A percentile compares a stretch with the other conserved stretches of the same genome.
Conservation (phyloP, 768 basidiomycete genomes). For the Psilocybe tampanensis region DNA sequence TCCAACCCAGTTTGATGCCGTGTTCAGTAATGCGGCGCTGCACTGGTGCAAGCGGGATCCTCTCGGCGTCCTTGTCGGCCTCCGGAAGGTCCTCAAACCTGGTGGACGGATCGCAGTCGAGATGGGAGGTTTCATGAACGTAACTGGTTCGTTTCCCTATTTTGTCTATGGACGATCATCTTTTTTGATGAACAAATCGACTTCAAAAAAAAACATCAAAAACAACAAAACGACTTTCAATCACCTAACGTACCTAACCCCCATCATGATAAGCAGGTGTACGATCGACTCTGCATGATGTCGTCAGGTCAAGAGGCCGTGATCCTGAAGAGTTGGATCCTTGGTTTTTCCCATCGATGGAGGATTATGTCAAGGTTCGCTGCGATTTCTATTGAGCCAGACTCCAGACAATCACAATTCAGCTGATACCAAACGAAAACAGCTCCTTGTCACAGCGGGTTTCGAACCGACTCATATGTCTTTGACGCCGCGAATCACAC, state of each 20-base stretch:
- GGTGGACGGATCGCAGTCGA: conserved; percentile 78
- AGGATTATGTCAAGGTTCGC: conserved; percentile 62
- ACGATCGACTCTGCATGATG: conserved; percentile 56
- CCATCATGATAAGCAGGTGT: conserved; percentile 48
- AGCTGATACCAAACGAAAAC: background rate
- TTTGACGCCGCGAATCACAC: conserved; percentile 57
- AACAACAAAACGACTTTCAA: background rate
- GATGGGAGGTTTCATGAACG: conserved; percentile 76
- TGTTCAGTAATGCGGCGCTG: conserved; percentile 79
- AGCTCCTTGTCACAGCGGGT: conserved; percentile 61
- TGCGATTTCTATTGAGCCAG: background rate
- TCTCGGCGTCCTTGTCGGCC: conserved; percentile 58
- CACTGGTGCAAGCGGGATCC: conserved; percentile 89
- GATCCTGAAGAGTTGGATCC: conserved; percentile 69
- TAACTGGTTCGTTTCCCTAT: conserved; percentile 43
- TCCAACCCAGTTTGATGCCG: conserved; percentile 61
- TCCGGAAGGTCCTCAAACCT: conserved; percentile 61
- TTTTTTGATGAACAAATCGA: too few species aligned
- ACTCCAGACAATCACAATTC: background rate
- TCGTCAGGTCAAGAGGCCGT: conserved; percentile 51
- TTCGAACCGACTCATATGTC: conserved; percentile 58
- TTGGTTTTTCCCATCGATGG: conserved; percentile 81
- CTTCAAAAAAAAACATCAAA: too few species aligned
- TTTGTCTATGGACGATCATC: background rate
- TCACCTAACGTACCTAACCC: too few species aligned